Percentiles rank a stretch among this genome's conserved stretches.
Conservation (phyloP, 495 filamentous ascomycete species). For the Aspergillus campestris region DNA sequence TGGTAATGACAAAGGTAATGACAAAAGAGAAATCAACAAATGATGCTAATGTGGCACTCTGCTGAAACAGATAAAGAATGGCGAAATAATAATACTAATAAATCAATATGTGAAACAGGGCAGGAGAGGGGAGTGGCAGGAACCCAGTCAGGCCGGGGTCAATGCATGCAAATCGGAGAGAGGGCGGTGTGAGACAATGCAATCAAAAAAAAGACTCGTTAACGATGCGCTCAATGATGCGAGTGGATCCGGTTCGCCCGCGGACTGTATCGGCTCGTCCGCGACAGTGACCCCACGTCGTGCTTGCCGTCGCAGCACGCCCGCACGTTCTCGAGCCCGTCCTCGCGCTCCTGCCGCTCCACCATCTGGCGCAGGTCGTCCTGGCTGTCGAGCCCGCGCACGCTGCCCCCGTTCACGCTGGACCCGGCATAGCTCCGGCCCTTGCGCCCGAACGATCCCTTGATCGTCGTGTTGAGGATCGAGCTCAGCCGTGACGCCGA, state of each 20-base stretch:
- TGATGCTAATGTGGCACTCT: conserved; percentile 1
- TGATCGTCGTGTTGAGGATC: conserved; percentile 36
- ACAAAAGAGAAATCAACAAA: not conserved
- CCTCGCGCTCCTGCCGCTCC: conserved; percentile 65
- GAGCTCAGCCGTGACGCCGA: conserved; percentile 38
- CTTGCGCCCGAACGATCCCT: conserved; percentile 36
- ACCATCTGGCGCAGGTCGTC: conserved; percentile 73
- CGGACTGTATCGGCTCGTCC: conserved; percentile 38
- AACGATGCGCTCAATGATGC: conserved; percentile 23
- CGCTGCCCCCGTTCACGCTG: conserved; percentile 60
- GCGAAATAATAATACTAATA: not conserved
- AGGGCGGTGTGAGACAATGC: not conserved
- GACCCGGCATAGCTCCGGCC: conserved; percentile 28
- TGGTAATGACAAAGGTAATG: not conserved
- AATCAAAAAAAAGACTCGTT: conserved; percentile 26
- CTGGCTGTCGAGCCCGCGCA: conserved; percentile 60
- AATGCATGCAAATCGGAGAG: conserved; percentile 9
- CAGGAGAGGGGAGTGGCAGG: not conserved
- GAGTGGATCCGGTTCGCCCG: conserved; percentile 31
- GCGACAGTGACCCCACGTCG: conserved; percentile 42
- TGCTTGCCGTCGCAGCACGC: conserved; percentile 92
- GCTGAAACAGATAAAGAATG: no score
- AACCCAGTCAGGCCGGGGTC: not conserved
- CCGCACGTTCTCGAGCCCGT: conserved; percentile 85
- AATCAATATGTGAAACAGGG: not conserved